phyloP scores from a whole-genome alignment of 768 basidiomycete species.

The Rhodotorula sphaerocarpa region DNA sequence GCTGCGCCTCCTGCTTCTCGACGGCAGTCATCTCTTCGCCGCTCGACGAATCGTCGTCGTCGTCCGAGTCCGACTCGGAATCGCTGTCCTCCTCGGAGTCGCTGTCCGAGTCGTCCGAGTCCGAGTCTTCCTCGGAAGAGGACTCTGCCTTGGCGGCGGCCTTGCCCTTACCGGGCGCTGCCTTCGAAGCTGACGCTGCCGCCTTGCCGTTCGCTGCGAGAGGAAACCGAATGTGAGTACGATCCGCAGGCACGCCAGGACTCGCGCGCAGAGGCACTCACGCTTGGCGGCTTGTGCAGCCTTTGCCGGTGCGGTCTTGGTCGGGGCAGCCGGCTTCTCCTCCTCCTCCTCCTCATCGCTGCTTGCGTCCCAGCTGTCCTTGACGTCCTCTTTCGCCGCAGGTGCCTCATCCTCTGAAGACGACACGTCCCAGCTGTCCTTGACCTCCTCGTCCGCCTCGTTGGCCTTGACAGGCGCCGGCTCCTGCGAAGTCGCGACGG shows the following conservation, averaged over 20 bases:
- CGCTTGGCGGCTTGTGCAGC: constrained; percentile 11
- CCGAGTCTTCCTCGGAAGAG: constrained; percentile 43
- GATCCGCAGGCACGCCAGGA: background rate
- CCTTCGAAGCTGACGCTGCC: constrained; percentile 32
- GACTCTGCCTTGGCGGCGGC: constrained; percentile 43
- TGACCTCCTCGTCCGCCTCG: constrained; percentile 39
- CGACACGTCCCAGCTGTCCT: constrained; percentile 60
- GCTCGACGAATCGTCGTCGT: constrained; percentile 41
- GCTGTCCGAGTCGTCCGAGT: constrained; percentile 50
- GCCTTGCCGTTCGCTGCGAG: constrained; percentile 34
- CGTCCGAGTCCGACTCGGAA: constrained; percentile 48
- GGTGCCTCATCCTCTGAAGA: constrained; percentile 40
- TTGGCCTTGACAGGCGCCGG: constrained; percentile 41
- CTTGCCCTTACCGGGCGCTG: constrained; percentile 22
- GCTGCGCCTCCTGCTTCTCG: constrained; percentile 60
- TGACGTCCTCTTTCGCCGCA: constrained; percentile 51
- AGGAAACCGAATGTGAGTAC: background rate
- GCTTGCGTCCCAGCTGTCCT: constrained; percentile 32
- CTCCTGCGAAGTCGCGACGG: background rate
- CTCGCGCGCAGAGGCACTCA: constrained; percentile 10
- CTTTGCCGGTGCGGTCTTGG: background rate
- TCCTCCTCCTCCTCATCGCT: constrained; percentile 20
- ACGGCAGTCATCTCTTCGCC: constrained; percentile 53
- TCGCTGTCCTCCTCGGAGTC: constrained; percentile 43
- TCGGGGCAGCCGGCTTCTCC: background rate